Conservation (phyloP, 2,329 filamentous ascomycete genomes). For the Chaetothyriales sp. region DNA sequence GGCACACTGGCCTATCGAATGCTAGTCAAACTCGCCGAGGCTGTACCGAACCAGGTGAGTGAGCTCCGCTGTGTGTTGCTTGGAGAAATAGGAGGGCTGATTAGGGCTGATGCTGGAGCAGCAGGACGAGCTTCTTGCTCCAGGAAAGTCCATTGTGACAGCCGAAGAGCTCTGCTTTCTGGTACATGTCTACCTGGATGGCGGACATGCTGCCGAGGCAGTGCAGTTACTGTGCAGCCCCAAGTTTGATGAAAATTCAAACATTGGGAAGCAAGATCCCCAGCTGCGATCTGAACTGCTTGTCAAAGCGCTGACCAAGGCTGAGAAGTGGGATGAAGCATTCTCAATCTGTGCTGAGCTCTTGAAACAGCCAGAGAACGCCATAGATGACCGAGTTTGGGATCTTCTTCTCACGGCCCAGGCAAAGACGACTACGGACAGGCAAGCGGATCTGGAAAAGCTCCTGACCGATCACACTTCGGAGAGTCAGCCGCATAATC, state of each 20-base stretch:
- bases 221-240: constrained; percentile 29
- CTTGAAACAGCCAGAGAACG: constrained; percentile 23
- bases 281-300: constrained; percentile 27
- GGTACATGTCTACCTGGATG: constrained; percentile 29
- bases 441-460: not conserved
- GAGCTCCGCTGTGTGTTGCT: not conserved
- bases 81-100: too few relatives aligned
- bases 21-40: constrained; percentile 32
- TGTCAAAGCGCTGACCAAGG: constrained; percentile 22
- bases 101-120: not conserved
- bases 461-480: not conserved
- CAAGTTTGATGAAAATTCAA: constrained; percentile 27
- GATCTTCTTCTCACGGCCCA: not conserved
- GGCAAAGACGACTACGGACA: not conserved
- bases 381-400: not conserved
- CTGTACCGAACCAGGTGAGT: constrained; percentile 31
- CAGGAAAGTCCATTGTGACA: constrained; percentile 31
- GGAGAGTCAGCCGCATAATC: not conserved
- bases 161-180: constrained; percentile 32
- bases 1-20: constrained; percentile 37
- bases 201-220: constrained; percentile 26
- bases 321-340: constrained; percentile 26
- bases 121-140: constrained; percentile 28
- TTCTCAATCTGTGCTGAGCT: constrained; percentile 24
- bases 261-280: constrained; percentile 30